Conservation (phyloP, 176 grass and related monocot genomes). For the Calamus simplicifolius region DNA sequence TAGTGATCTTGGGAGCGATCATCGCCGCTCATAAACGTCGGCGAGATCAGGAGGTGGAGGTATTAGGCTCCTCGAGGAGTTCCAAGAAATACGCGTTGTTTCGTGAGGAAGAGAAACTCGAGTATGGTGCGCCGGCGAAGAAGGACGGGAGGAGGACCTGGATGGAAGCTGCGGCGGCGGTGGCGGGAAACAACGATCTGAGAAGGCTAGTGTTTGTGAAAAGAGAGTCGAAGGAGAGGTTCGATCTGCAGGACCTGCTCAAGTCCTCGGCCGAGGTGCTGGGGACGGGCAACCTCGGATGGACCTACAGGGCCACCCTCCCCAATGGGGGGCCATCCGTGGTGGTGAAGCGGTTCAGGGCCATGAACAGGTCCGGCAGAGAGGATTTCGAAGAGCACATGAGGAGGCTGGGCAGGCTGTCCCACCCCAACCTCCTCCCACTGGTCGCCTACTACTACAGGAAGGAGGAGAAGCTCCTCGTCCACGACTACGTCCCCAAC, state of each 20-base stretch:
- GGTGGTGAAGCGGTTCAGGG: constrained; percentile 90
- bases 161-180: constrained; percentile 2
- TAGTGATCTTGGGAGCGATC: constrained; percentile 29
- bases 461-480: constrained; percentile 91
- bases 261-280: constrained; percentile 89
- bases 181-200: constrained; percentile 29
- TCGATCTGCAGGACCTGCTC: constrained; percentile 79
- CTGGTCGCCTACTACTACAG: constrained; percentile 89
- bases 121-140: background rate
- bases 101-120: constrained; percentile 2
- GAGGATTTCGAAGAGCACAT: constrained; percentile 98
- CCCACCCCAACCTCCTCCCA: constrained; percentile 81
- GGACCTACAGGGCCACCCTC: constrained; percentile 70
- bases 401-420: constrained; percentile 70
- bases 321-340: constrained; percentile 37
- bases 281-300: constrained; percentile 50
- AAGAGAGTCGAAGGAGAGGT: constrained; percentile 34
- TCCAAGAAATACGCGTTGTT: constrained; percentile 1
- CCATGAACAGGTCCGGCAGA: constrained; percentile 77
- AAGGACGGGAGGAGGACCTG: background rate
- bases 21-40: constrained; percentile 19
- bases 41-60: constrained; percentile 13
- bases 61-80: constrained; percentile 12
- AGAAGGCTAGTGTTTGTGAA: constrained; percentile 61
- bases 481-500: constrained; percentile 65